Conservation (phyloP, 1,139 yeast genomes). For the Debaryomyces singareniensis region DNA sequence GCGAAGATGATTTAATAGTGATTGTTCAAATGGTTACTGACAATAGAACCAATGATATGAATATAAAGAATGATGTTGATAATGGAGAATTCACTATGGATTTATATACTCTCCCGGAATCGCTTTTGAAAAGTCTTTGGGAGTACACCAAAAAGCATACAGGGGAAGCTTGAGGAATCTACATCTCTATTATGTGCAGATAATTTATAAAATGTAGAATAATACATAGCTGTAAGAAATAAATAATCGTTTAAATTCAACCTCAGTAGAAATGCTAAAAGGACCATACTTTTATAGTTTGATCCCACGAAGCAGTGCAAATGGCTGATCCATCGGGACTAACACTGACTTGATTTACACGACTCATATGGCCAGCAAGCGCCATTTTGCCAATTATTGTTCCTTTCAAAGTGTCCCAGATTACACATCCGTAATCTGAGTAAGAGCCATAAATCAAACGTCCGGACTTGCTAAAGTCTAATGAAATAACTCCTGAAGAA, state of each 20-base stretch:
- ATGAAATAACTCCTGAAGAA: constrained; percentile 58
- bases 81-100: constrained; percentile 98
- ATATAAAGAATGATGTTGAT: constrained; percentile 90
- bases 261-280: constrained; percentile 12
- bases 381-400: constrained; percentile 56
- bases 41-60: constrained; percentile 92
- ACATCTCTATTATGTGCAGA: too few relatives aligned
- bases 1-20: constrained; percentile 87
- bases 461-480: constrained; percentile 74
- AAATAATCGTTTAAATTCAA: background rate
- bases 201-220: too few relatives aligned
- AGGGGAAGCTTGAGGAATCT: constrained; percentile 32
- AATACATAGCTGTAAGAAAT: too few relatives aligned
- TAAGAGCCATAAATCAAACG: constrained; percentile 70
- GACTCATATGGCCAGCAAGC: constrained; percentile 49
- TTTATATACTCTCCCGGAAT: constrained; percentile 87
- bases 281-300: constrained; percentile 62
- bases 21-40: constrained; percentile 98
- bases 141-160: constrained; percentile 78
- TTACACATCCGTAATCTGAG: constrained; percentile 66
- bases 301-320: constrained; percentile 69
- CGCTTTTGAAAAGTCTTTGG: constrained; percentile 87
- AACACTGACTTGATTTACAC: constrained; percentile 57
- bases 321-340: constrained; percentile 73
- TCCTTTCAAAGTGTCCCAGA: constrained; percentile 73